phyloP scores from a whole-genome alignment of 208 protist genomes.

The Leptomonas pyrrhocoris region DNA sequence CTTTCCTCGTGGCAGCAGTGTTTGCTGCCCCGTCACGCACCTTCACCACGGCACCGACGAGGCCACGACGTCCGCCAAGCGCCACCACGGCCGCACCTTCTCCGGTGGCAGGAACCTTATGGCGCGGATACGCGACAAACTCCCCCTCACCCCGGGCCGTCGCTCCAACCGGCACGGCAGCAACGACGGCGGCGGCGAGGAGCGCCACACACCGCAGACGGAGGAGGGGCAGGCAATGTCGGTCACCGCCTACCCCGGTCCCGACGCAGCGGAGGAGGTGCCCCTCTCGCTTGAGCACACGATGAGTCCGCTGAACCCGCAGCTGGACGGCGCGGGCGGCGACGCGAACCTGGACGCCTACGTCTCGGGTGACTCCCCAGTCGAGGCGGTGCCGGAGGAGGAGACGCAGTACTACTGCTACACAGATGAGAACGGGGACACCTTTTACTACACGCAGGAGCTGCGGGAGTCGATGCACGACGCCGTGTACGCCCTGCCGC shows the following conservation, averaged over 20 bases:
- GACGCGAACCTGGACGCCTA: slow-evolving; percentile 6
- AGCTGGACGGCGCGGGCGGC: slow-evolving; percentile 12
- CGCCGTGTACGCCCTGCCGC: slow-evolving; percentile 16
- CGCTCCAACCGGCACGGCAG: not conserved
- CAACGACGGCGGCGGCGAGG: slow-evolving; percentile 14
- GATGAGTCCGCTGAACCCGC: slow-evolving; percentile 1
- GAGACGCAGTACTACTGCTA: slow-evolving; percentile 61
- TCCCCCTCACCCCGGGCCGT: slow-evolving; percentile 8
- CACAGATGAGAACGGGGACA: slow-evolving; percentile 55
- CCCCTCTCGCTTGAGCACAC: slow-evolving; percentile 7
- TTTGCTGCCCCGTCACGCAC: slow-evolving; percentile 44
- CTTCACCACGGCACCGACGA: slow-evolving; percentile 65
- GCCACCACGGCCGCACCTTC: slow-evolving; percentile 13
- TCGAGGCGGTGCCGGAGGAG: not conserved
- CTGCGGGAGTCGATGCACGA: slow-evolving; percentile 27
- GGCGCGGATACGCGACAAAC: slow-evolving; percentile 18
- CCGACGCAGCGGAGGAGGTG: not conserved
- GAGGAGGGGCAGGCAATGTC: slow-evolving; percentile 4
- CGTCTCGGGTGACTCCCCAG: slow-evolving; percentile 6
- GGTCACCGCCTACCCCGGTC: not conserved
- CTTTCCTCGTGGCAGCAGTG: slow-evolving; percentile 46
- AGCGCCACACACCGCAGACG: not conserved
- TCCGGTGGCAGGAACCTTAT: slow-evolving; percentile 16
- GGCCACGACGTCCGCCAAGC: slow-evolving; percentile 9
- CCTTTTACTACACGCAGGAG: slow-evolving; percentile 44